Evolutionary conservation across 805 yeast genomes (phyloP), one percentile per base, ranked within the genome.

Genomic region (Ogataea philodendri): DNA sequence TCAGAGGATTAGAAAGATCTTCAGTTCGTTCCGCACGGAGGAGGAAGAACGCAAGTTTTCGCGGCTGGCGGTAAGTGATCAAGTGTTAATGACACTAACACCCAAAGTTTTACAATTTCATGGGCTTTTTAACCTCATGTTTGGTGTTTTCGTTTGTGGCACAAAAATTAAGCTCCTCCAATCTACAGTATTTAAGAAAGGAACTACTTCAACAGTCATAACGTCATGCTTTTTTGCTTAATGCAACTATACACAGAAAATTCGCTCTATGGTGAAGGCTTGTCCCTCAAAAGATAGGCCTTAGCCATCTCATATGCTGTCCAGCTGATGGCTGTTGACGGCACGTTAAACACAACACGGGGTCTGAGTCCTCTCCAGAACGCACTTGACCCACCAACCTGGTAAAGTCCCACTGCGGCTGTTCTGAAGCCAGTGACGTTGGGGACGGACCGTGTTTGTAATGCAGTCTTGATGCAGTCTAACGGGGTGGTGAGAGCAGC

Each of bases 271-370:
- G 21, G 33, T 17, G 28, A 33, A 27, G 22, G 18, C 15, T 32
- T 29, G 30, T 30, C 32, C 20, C 30, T 43, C 14, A 73, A 57
- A 52, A 81, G 62, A 46, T 81, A 70, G 48, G 76, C 81, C 63
- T 90, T 90, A 27, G 96, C 97, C 90, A 89, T 85, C 60, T 90
- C 98, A 62, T 90, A 90, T 17, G 95, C 86, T 2, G 97, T 90
- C 97, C 97, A 90, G 46, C 95, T 81, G 44, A 90, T 88, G 14
- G 97, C 97, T 7, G 97, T 90, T 29, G 94, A 80, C 15, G 98
- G 98, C 58, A 90, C 88, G 60, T 88, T 88, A 48, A 93, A 84
- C 20, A 90, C 79, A 37, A 93, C 79, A 62, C 98, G 78, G 29
- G 98, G 97, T 54, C 81, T 78, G 53, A 87, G 69, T 13, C 98